Conservation (phyloP, 2,329 filamentous ascomycete genomes). For the Knufia petricola region DNA sequence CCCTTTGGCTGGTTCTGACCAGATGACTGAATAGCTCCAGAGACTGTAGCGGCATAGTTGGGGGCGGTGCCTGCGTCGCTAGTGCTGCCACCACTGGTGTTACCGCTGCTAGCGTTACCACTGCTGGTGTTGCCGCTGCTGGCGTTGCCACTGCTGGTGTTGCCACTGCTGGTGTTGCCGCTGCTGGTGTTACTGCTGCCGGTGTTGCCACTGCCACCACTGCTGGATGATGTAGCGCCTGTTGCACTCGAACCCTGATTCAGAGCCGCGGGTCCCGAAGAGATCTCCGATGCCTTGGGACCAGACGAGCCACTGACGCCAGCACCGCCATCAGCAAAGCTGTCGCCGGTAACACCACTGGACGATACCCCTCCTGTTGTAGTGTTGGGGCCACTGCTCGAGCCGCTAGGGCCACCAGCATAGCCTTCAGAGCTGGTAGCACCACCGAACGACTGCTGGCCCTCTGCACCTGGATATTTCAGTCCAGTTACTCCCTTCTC, state of each 20-base stretch:
- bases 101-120: not conserved
- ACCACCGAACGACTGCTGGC: slow-evolving; percentile 32
- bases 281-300: not conserved
- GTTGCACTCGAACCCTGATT: not conserved
- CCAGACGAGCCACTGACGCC: slow-evolving; percentile 1
- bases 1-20: slow-evolving; percentile 41
- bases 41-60: slow-evolving; percentile 19
- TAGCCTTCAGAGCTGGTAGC: slow-evolving; percentile 29
- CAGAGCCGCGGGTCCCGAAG: slow-evolving; percentile 3
- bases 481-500: slow-evolving; percentile 25
- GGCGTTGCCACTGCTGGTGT: not conserved
- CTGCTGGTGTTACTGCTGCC: too few relatives aligned
- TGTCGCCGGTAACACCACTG: slow-evolving; percentile 27
- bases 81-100: slow-evolving; percentile 4
- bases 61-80: slow-evolving; percentile 20
- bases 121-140: not conserved
- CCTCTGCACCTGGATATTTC: slow-evolving; percentile 32
- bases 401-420: slow-evolving; percentile 24
- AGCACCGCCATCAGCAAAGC: slow-evolving; percentile 9
- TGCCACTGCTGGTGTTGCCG: not conserved
- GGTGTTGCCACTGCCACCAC: not conserved
- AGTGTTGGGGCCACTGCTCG: slow-evolving; percentile 25
- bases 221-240: not conserved
- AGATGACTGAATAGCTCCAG: slow-evolving; percentile 19
- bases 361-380: slow-evolving; percentile 29